These are phyloP conservation scores for Cyclotella distinguenda DNA, from an alignment of 108 stramenopile species.

Conservation along the genomic window DNA sequence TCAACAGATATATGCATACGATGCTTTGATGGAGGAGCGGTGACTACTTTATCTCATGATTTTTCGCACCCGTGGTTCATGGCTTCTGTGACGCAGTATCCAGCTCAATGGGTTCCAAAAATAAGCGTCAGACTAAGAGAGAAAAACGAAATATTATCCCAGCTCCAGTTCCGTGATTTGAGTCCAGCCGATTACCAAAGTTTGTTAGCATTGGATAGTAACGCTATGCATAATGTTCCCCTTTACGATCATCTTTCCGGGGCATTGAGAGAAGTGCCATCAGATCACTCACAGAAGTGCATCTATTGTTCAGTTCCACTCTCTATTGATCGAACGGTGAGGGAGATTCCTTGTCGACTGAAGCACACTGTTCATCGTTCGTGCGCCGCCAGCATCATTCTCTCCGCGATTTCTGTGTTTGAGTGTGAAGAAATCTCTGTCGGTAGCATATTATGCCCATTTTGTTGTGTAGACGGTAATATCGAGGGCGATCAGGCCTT, in stretches of 20 bases:
- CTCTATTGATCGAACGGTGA: conserved; percentile 7
- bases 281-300: not conserved
- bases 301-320: conserved; percentile 7
- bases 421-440: conserved; percentile 9
- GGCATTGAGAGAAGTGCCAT: conserved; percentile 7
- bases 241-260: conserved; percentile 12
- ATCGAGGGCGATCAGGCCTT: not conserved
- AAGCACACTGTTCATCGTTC: conserved; percentile 13
- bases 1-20: conserved; percentile 4
- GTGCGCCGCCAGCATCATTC: conserved; percentile 14
- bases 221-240: not conserved
- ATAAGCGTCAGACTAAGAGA: not conserved
- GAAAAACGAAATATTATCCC: not conserved
- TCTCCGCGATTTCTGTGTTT: conserved; percentile 4
- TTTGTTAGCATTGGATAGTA: conserved; percentile 5
- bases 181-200: conserved; percentile 1
- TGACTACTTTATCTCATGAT: not conserved
- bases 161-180: conserved; percentile 7
- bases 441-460: conserved; percentile 11
- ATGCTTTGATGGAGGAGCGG: conserved; percentile 13
- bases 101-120: conserved; percentile 8
- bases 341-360: conserved; percentile 2
- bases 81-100: conserved; percentile 11
- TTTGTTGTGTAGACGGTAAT: not conserved
- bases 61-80: conserved; percentile 7